Conservation (phyloP, 495 filamentous ascomycete genomes). For the Penicillium silybi region DNA sequence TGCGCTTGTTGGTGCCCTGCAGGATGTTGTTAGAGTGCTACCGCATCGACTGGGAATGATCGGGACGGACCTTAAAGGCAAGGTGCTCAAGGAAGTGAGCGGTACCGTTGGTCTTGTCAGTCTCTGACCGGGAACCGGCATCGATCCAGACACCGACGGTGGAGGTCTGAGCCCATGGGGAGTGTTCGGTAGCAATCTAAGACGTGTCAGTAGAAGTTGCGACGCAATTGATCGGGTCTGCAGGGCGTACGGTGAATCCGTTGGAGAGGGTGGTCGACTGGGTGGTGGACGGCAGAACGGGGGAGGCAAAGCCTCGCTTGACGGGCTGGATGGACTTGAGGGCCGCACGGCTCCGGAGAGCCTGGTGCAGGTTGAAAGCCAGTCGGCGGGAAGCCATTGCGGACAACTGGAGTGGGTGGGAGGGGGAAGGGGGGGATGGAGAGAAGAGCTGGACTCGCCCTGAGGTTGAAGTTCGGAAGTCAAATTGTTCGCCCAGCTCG, state of each 20-base stretch:
- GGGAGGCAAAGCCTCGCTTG: slow-evolving; percentile 81
- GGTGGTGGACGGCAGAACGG: slow-evolving; percentile 73
- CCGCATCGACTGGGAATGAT: slow-evolving; percentile 1
- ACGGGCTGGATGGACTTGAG: slow-evolving; percentile 67
- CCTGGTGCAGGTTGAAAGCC: slow-evolving; percentile 81
- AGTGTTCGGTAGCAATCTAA: slow-evolving; percentile 96
- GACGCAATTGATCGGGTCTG: slow-evolving; percentile 21
- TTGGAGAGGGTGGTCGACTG: slow-evolving; percentile 95
- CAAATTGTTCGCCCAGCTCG: slow-evolving; percentile 47
- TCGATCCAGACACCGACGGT: slow-evolving; percentile 99
- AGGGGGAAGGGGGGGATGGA: slow-evolving; percentile 30
- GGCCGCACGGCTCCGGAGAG: slow-evolving; percentile 76
- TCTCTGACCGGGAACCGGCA: slow-evolving; percentile 96
- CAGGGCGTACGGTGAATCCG: slow-evolving; percentile 80
- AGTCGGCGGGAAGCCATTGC: slow-evolving; percentile 93
- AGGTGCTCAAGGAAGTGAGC: slow-evolving; percentile 99
- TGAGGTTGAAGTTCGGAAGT: slow-evolving; percentile 51
- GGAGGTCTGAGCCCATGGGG: slow-evolving; percentile 96
- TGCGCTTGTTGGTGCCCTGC: slow-evolving; percentile 86
- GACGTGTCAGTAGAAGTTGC: slow-evolving; percentile 36
- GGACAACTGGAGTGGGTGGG: slow-evolving; percentile 25
- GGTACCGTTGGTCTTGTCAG: slow-evolving; percentile 96
- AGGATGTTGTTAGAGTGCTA: slow-evolving; percentile 26
- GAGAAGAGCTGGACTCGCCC: slow-evolving; percentile 40
- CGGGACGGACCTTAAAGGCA: slow-evolving; percentile 81